phyloP scores from a whole-genome alignment of 352 stramenopile species.

The Phytopythium boreale region DNA sequence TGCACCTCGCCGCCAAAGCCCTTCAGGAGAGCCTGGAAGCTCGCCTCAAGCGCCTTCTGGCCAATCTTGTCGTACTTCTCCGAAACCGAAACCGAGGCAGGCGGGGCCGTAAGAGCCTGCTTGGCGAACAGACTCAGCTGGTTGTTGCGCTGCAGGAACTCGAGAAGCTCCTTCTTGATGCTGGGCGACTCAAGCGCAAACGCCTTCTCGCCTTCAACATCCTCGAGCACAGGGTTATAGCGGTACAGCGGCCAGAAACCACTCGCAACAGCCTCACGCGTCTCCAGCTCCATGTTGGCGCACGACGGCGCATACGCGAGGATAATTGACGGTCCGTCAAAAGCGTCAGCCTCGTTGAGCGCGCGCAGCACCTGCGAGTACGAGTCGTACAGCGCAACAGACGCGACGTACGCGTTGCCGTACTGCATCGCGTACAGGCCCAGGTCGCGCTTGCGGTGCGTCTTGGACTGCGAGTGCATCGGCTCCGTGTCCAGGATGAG shows the following conservation, averaged over 20 bases:
- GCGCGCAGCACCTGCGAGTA: slow-evolving; percentile 85
- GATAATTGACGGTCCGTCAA: slow-evolving; percentile 89
- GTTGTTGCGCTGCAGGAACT: slow-evolving; percentile 89
- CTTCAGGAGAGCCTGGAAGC: slow-evolving; percentile 74
- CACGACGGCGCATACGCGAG: slow-evolving; percentile 86
- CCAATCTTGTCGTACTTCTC: slow-evolving; percentile 79
- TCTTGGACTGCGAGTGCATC: slow-evolving; percentile 57
- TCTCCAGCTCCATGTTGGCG: slow-evolving; percentile 87
- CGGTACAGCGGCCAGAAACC: slow-evolving; percentile 93
- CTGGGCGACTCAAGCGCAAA: slow-evolving; percentile 90
- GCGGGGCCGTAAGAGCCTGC: slow-evolving; percentile 48
- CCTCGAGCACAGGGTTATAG: slow-evolving; percentile 84
- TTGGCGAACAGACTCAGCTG: slow-evolving; percentile 89
- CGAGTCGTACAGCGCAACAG: slow-evolving; percentile 87
- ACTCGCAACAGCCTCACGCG: slow-evolving; percentile 76
- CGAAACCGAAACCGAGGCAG: slow-evolving; percentile 32
- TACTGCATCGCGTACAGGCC: slow-evolving; percentile 93
- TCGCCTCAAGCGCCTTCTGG: slow-evolving; percentile 79
- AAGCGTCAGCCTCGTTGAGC: slow-evolving; percentile 89
- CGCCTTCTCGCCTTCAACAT: slow-evolving; percentile 79
- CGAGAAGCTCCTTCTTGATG: slow-evolving; percentile 88
- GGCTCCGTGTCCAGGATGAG: slow-evolving; percentile 76
- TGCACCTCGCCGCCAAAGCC: slow-evolving; percentile 45
- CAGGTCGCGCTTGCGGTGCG: slow-evolving; percentile 88
- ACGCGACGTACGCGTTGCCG: slow-evolving; percentile 91